phyloP scores from a whole-genome alignment of 441 rosid genomes.

The Codiaeum variegatum region DNA sequence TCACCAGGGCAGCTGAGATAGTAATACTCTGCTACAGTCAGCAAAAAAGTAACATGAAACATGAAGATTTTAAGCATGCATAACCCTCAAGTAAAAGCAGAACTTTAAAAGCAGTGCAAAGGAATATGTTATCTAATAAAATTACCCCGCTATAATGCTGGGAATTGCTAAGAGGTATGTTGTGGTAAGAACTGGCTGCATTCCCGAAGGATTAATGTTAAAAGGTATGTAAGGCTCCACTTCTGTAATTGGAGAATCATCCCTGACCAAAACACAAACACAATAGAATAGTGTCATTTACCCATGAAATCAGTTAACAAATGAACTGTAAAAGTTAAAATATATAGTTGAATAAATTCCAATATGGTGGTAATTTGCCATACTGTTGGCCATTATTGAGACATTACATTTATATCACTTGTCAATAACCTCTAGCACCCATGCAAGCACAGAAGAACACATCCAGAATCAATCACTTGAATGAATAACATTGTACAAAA shows the following conservation, averaged over 20 bases:
- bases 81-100: background rate
- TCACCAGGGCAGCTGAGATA: background rate
- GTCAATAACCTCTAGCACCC: background rate
- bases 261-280: slow-evolving; percentile 49
- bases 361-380: slow-evolving; percentile 4
- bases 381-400: slow-evolving; percentile 3
- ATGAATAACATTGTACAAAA: background rate
- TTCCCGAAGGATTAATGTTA: slow-evolving; percentile 92
- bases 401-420: slow-evolving; percentile 3
- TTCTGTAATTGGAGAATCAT: slow-evolving; percentile 81
- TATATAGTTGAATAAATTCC: slow-evolving; percentile 5
- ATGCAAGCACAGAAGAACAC: background rate
- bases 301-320: slow-evolving; percentile 6
- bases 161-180: slow-evolving; percentile 85
- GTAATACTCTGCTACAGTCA: background rate
- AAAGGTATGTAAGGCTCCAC: slow-evolving; percentile 95
- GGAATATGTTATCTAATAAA: slow-evolving; percentile 4
- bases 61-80: slow-evolving; percentile 10
- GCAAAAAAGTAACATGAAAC: slow-evolving; percentile 9
- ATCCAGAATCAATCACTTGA: slow-evolving; percentile 11
- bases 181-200: slow-evolving; percentile 94
- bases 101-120: background rate
- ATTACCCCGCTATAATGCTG: slow-evolving; percentile 87
- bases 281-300: slow-evolving; percentile 4
- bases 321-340: slow-evolving; percentile 10